A percentile compares a stretch with the other conserved stretches of the same genome.
Conservation (phyloP, 1,284 basidiomycete species). For the Afroboletus lepidellus region DNA sequence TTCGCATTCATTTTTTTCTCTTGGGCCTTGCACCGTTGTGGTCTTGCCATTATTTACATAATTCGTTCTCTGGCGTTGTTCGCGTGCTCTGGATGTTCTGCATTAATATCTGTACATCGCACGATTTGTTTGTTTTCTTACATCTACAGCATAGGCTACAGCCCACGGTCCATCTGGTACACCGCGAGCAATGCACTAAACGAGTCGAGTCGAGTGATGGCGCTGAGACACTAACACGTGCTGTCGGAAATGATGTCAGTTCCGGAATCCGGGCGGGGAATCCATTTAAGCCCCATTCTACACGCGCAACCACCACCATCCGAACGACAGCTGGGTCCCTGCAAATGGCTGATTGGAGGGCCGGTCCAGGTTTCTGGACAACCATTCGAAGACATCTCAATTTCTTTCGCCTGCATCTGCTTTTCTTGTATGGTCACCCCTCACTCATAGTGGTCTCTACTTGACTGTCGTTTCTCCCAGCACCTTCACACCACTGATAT, state of each 20-base stretch:
- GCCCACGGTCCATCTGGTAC: conserved; percentile 20
- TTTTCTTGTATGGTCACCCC: conserved; percentile 48
- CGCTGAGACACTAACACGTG: neutral
- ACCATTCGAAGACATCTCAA: conserved; percentile 53
- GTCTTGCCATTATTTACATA: conserved; percentile 13
- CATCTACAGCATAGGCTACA: conserved; percentile 29
- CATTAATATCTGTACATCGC: conserved; percentile 34
- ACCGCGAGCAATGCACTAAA: conserved; percentile 20
- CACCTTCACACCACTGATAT: conserved; percentile 71
- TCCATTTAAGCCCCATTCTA: neutral
- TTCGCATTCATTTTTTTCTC: conserved; percentile 8
- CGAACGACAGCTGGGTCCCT: no score
- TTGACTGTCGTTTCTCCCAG: conserved; percentile 41
- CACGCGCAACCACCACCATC: neutral
- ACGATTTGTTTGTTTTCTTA: conserved; percentile 24
- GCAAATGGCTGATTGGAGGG: conserved; percentile 15
- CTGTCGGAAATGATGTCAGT: neutral
- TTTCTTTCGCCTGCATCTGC: conserved; percentile 64
- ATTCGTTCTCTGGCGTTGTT: conserved; percentile 30
- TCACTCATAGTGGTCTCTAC: conserved; percentile 16
- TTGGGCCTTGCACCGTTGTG: conserved; percentile 14
- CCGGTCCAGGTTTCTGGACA: conserved; percentile 27
- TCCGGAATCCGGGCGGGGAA: neutral
- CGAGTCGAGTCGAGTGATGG: neutral
- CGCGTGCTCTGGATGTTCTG: conserved; percentile 29